A percentile compares a stretch with the other conserved stretches of the same genome.
Evolutionary conservation across 2,329 filamentous ascomycete genomes (phyloP).

Genomic region (Incumbomyces delicatus): DNA sequence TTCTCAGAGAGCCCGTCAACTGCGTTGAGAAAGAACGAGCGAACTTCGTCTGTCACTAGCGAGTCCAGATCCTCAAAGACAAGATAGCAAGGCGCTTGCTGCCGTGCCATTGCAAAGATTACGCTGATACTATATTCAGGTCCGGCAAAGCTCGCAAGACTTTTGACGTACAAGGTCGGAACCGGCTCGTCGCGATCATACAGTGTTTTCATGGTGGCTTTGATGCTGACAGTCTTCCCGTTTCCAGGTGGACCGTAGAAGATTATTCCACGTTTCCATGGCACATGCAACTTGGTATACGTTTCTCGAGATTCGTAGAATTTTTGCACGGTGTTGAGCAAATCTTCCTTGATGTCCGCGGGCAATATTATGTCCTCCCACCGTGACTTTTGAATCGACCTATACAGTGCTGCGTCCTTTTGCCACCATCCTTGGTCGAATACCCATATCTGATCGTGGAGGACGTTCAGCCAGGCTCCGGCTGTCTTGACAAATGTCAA

Average conservation of each 20-base stretch:
- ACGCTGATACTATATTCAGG: conserved; percentile 19
- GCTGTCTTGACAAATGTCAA: conserved; percentile 11
- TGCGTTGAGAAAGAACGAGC: conserved; percentile 35
- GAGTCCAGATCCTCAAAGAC: conserved; percentile 35
- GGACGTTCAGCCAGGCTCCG: conserved; percentile 12
- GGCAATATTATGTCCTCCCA: conserved; percentile 42
- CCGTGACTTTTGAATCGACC: conserved; percentile 31
- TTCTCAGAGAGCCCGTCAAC: conserved; percentile 33
- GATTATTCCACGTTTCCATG: conserved; percentile 39
- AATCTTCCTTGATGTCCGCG: conserved; percentile 33
- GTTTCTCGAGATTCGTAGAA: conserved; percentile 32
- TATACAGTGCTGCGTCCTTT: conserved; percentile 29
- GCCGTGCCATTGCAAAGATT: conserved; percentile 29
- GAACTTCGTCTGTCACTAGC: conserved; percentile 27
- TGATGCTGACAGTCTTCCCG: conserved; percentile 38
- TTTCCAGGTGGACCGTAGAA: conserved; percentile 32
- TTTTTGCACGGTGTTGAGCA: conserved; percentile 30
- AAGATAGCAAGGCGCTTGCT: conserved; percentile 31
- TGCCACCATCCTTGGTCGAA: conserved; percentile 34
- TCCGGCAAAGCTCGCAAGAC: conserved; percentile 12
- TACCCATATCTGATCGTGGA: conserved; percentile 34
- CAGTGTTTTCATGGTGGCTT: conserved; percentile 35
- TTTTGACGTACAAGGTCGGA: conserved; percentile 33
- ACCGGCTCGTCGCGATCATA: conserved; percentile 28
- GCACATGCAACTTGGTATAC: conserved; percentile 35